Evolutionary conservation across 257 asterid genomes (phyloP).

Genomic region (Solanum clarkiae): DNA sequence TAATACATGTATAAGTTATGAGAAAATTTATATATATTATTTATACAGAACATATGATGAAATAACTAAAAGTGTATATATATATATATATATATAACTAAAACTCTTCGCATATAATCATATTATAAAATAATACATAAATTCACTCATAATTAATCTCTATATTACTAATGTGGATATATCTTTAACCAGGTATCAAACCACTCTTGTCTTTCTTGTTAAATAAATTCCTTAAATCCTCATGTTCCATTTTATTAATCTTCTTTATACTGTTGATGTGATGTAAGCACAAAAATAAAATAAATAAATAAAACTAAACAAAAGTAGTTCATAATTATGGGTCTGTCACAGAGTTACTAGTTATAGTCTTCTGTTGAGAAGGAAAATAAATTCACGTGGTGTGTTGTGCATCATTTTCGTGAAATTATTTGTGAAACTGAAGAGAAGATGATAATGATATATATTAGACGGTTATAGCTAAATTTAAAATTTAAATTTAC

Average conservation of each 20-base stretch:
- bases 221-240: neutral
- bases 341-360: neutral
- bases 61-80: neutral
- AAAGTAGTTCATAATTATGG: neutral
- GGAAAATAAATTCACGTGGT: neutral
- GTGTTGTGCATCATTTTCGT: slow-evolving; percentile 6
- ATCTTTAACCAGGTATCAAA: neutral
- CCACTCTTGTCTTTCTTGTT: neutral
- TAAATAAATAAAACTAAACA: neutral
- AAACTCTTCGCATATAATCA: too few species aligned
- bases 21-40: neutral
- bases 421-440: neutral
- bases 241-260: neutral
- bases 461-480: neutral
- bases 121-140: too few species aligned
- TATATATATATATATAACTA: too few species aligned
- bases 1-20: neutral
- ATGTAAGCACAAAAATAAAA: neutral
- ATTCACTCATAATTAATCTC: too few species aligned
- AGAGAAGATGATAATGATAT: neutral
- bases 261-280: neutral
- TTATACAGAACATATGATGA: neutral
- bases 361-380: neutral
- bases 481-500: neutral
- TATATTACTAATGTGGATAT: neutral